A percentile compares a stretch with the other conserved stretches of the same genome.
phyloP scores from a whole-genome alignment of 2,329 filamentous ascomycete species.

The Magnaporthiopsis poae region DNA sequence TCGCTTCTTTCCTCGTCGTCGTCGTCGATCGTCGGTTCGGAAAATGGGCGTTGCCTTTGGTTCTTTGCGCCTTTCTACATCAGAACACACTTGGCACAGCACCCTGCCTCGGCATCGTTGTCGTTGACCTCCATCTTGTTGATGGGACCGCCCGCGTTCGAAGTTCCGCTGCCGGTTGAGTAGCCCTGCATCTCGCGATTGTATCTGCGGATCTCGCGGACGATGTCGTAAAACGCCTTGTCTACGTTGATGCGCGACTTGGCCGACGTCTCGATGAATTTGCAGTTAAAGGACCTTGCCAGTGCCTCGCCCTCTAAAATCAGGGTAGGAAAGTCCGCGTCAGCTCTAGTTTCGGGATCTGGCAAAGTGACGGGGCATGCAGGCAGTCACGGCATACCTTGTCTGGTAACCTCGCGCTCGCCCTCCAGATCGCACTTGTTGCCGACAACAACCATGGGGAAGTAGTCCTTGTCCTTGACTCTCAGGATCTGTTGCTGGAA shows the following conservation, averaged over 20 bases:
- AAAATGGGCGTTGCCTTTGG: neutral
- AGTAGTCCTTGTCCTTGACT: constrained; percentile 99
- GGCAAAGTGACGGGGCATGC: no score
- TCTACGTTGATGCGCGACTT: constrained; percentile 98
- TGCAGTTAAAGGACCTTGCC: constrained; percentile 82
- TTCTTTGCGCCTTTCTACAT: constrained; percentile 47
- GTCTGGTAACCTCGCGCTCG: constrained; percentile 81
- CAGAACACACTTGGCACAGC: constrained; percentile 77
- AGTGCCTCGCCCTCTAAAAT: constrained; percentile 77
- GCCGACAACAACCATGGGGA: constrained; percentile 96
- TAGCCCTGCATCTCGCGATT: constrained; percentile 97
- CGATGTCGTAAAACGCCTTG: constrained; percentile 96
- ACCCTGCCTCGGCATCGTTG: constrained; percentile 58
- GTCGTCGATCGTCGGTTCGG: neutral
- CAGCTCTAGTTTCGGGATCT: neutral
- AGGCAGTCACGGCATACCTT: constrained; percentile 53
- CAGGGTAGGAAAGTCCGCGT: neutral
- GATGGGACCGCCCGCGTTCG: constrained; percentile 50
- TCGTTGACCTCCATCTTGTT: constrained; percentile 74
- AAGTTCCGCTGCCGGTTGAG: constrained; percentile 57
- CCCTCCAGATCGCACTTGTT: constrained; percentile 98
- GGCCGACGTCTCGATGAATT: constrained; percentile 97
- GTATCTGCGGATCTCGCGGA: constrained; percentile 93
- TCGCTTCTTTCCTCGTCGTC: neutral
- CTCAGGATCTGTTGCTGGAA: constrained; percentile 98